phyloP scores from a whole-genome alignment of 1,284 basidiomycete species.

The Sanguinoderma infundibulare region DNA sequence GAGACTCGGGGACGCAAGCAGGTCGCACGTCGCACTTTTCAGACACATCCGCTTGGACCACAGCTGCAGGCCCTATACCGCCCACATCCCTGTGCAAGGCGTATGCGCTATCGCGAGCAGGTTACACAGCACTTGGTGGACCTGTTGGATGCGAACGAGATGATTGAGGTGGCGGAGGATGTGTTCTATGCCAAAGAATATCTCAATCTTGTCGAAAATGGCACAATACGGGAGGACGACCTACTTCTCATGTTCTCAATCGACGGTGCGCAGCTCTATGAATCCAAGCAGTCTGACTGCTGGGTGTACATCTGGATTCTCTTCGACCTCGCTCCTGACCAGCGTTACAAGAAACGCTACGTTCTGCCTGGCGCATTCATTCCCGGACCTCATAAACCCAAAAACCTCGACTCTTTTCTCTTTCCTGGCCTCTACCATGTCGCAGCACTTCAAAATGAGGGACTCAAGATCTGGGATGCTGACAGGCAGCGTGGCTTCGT shows the following conservation, averaged over 20 bases:
- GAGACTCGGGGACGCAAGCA: neutral
- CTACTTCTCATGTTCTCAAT: slow-evolving; percentile 32
- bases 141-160: neutral
- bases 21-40: slow-evolving; percentile 12
- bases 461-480: slow-evolving; percentile 28
- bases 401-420: slow-evolving; percentile 31
- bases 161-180: slow-evolving; percentile 8
- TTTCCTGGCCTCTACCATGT: slow-evolving; percentile 31
- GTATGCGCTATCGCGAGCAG: slow-evolving; percentile 22
- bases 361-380: slow-evolving; percentile 32
- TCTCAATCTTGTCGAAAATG: slow-evolving; percentile 16
- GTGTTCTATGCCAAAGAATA: slow-evolving; percentile 26
- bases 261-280: slow-evolving; percentile 38
- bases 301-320: slow-evolving; percentile 38
- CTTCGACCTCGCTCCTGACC: slow-evolving; percentile 24
- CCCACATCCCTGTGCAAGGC: slow-evolving; percentile 10
- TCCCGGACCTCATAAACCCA: slow-evolving; percentile 33
- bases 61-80: slow-evolving; percentile 30
- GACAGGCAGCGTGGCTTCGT: neutral
- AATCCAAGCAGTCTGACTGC: slow-evolving; percentile 29
- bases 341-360: slow-evolving; percentile 31
- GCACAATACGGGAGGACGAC: slow-evolving; percentile 10
- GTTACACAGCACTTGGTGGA: slow-evolving; percentile 7
- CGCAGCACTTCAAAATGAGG: slow-evolving; percentile 25
- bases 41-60: slow-evolving; percentile 30